Percentiles rank a stretch among this genome's conserved stretches.
Evolutionary conservation across 1,139 yeast species (phyloP).

Genomic region (Suhomyces bribrorum): DNA sequence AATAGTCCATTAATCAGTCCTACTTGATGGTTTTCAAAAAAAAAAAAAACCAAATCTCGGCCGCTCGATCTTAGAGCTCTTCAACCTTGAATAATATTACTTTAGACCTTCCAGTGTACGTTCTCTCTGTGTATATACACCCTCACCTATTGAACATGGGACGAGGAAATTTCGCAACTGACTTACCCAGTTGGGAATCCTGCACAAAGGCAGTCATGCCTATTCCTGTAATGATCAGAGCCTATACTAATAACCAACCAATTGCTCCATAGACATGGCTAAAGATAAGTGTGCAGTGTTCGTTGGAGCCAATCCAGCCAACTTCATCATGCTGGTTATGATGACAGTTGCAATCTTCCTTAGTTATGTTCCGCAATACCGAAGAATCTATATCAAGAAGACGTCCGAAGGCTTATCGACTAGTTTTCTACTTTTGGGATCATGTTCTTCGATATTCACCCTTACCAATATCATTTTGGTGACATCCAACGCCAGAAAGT

Average conservation of each 20-base stretch:
- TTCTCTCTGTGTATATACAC: no score
- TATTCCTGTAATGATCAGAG: no score
- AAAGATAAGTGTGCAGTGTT: constrained; percentile 39
- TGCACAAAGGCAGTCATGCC: no score
- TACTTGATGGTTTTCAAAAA: no score
- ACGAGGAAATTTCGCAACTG: no score
- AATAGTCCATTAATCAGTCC: constrained; percentile 16
- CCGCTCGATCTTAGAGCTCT: neutral
- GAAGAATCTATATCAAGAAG: constrained; percentile 55
- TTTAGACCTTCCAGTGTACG: no score
- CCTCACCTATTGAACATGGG: no score
- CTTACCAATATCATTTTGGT: constrained; percentile 66
- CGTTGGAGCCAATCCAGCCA: constrained; percentile 47
- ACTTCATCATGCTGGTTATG: constrained; percentile 50
- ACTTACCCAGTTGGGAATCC: no score
- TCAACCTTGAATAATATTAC: no score
- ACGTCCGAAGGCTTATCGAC: constrained; percentile 84
- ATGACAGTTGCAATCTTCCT: constrained; percentile 68
- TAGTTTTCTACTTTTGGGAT: constrained; percentile 68
- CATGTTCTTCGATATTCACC: constrained; percentile 71
- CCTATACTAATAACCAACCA: no score
- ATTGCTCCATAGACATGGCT: neutral
- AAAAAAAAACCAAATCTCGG: neutral
- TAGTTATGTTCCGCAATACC: constrained; percentile 81
- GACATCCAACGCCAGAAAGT: constrained; percentile 54